Evolutionary conservation across 805 yeast genomes (phyloP), one percentile per base, ranked within the genome.

Genomic region (Sungouiozyma intestinalis): DNA sequence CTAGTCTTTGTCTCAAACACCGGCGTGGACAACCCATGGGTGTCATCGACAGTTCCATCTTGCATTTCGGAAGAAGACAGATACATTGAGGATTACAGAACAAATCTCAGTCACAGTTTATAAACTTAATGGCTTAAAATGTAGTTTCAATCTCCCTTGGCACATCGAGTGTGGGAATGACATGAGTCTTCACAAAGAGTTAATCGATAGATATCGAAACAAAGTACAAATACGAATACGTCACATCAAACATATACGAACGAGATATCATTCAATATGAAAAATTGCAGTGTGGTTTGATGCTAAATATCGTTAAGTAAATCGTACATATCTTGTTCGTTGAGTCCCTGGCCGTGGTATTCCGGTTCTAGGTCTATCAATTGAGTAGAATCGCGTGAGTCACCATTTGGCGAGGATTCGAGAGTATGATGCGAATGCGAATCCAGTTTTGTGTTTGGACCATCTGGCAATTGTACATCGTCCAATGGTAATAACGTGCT

Each of bases 1-100:
- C 57, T 61, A 6, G 50, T 50, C 2, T 68, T 66, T 1, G 65
- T 60, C 9, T 42, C 45, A 37, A 58, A 51, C 14, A 15, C 33
- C 39, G 33, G 35, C n/a, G 16, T 16, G 18, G 21, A 8, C 21
- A 17, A 33, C 35, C 35, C 15, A 15, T 16, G 17, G n/a, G 5
- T n/a, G 7, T 33, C n/a, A 24, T 24, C 11, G 6, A 11, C 11
- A 11, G 29, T 24, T 24, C 29, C 29, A 24, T 24, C 9, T 7
- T 7, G 6, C 29, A 11, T 7, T 24, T 24, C 9, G 11, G 11
- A 6, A 24, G 29, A 24, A 24, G 9, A 11, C 11, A 24, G 11
- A 11, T 11, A 24, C 29, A 24, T 24, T 24, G 9, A n/a, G n/a
- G n/a, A n/a, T n/a, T n/a, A n/a, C n/a, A n/a, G n/a, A n/a, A n/a